Evolutionary conservation across 1,284 basidiomycete species (phyloP), one percentile per base, ranked within the genome.

Genomic region (Golubevia sp.): DNA sequence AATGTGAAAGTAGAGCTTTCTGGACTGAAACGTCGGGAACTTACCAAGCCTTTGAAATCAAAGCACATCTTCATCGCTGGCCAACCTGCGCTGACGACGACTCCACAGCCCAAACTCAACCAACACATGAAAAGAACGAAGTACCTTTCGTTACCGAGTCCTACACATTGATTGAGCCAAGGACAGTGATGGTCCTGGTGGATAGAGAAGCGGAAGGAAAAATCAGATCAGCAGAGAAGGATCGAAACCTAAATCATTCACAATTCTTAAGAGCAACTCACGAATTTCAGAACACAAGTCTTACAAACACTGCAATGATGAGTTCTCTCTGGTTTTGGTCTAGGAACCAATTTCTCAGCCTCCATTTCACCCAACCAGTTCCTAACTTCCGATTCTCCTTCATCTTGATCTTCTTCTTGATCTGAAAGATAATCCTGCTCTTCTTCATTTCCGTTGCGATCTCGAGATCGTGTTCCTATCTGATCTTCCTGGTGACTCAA

Each of bases 401-500:
- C 75, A 50, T 79, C 75, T 0, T 72, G 20, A 3, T 44, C 20
- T 26, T 20, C 26, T 6, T 20, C n/a, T 20, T 3, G 6, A 6
- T 44, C 26, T 3, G 20, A 20, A 44, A 55, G 4, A 55, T 5
- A 6, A 5, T 26, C 25, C n/a, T 86, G 74, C 91, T 92, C 85
- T 88, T 88, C 76, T 88, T 86, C n/a, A 54, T 18, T 8, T 21
- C 8, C 20, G 52, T 20, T 20, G n/a, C n/a, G n/a, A n/a, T n/a
- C n/a, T n/a, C n/a, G n/a, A n/a, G n/a, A n/a, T n/a, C n/a, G n/a
- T 90, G 87, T 20, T 86, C 86, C 2, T 79, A 84, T 21, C 92
- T 86, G 23, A 83, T 87, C 51, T 88, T 87, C 1, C 81, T 77
- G 44, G 8, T 20, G 23, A 8, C 52, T 8, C 4, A 26, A 4